phyloP scores from a whole-genome alignment of 257 asterid species.

The Eustoma russellianum region DNA sequence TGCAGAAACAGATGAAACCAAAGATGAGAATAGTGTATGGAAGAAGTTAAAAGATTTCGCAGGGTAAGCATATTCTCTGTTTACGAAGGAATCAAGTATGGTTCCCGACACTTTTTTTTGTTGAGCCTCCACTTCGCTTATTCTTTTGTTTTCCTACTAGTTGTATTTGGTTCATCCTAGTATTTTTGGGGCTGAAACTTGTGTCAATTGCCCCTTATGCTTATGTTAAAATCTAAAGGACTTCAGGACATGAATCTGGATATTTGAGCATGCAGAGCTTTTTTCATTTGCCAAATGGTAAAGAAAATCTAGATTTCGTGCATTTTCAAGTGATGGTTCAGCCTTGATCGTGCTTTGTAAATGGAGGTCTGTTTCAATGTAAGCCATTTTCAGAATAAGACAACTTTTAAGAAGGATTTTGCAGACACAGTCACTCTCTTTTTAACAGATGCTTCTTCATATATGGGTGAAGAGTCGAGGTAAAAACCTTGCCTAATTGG shows the following conservation, averaged over 20 bases:
- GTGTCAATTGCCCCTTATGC: no score
- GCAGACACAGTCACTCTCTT: background rate
- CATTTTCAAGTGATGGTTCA: background rate
- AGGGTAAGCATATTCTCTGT: slow-evolving; percentile 42
- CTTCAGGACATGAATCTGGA: no score
- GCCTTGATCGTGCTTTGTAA: background rate
- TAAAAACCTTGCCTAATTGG: background rate
- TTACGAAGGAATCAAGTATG: no score
- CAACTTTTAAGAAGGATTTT: slow-evolving; percentile 1
- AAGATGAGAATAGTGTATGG: slow-evolving; percentile 55
- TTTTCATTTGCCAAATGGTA: no score
- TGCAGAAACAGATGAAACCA: slow-evolving; percentile 39
- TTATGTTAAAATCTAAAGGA: no score
- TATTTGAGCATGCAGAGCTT: no score
- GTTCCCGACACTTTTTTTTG: slow-evolving; percentile 1
- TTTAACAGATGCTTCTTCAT: background rate
- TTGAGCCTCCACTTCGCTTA: slow-evolving; percentile 2
- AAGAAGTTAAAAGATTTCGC: slow-evolving; percentile 69
- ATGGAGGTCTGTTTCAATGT: slow-evolving; percentile 63
- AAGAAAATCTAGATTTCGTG: no score
- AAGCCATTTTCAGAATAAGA: background rate
- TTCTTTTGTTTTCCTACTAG: no score
- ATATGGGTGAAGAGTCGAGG: slow-evolving; percentile 3
- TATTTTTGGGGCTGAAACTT: background rate
- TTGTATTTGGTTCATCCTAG: background rate